Evolutionary conservation across 1,284 basidiomycete genomes (phyloP), one percentile per base, ranked within the genome.

Genomic region (Quambalaria eucalypti): DNA sequence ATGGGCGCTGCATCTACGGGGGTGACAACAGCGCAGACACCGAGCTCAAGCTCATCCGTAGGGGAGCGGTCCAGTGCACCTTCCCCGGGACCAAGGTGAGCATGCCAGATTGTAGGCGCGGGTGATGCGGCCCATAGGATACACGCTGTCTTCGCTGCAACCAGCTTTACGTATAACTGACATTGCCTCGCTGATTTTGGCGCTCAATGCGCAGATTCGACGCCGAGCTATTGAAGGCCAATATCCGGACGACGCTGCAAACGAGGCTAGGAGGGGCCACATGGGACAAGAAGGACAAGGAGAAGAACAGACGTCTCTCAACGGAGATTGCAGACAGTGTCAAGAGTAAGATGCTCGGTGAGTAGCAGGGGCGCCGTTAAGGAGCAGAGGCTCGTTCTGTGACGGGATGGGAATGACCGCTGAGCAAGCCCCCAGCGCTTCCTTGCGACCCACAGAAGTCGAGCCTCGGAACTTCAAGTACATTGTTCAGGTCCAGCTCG

Each of bases 401-500:
- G 31, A 9, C 31, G 9, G n/a, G 8, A 8, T 33, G 31, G 31
- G 9, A 9, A 33, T n/a, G 8, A n/a, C n/a, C 9, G 31, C 8
- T 8, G 8, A 33, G 8, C n/a, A 9, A 33, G 31, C 31, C 31
- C 31, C n/a, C 31, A 33, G 8, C 31, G 31, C 31, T 33, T 8
- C 31, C 31, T 33, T 8, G 2, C 25, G 4, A 3, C 31, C 5
- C 2, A 28, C 51, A 65, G 64, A 66, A 36, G 59, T 64, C 50
- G 53, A 64, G n/a, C 56, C 64, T 25, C 64, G 51, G 58, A 63
- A 61, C 28, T 68, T 68, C 64, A 66, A 66, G 48, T 69, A 58
- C 31, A 61, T 69, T 12, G 66, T 69, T 0, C 62, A 69, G 42
- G 62, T 66, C 0, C 66, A 69, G 40, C 58, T 69, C 19, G 60